Base-by-base conservation (phyloP, 495 filamentous ascomycete species). In the Podospora didyma region DNA sequence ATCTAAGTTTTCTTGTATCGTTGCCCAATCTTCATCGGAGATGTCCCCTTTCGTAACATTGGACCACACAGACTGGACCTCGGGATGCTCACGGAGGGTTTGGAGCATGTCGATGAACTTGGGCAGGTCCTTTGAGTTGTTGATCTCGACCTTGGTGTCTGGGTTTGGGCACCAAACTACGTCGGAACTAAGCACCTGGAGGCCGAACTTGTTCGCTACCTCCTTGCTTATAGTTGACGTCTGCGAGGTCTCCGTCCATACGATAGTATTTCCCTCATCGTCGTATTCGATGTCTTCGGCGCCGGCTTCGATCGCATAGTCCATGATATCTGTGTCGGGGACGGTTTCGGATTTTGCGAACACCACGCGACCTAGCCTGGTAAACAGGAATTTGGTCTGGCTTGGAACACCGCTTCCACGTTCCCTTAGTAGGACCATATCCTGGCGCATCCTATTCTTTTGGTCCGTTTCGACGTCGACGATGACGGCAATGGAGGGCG, bases 141-240 rank as follows among this genome's bases (percentile, higher is more conserved):
- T 74, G 41, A 88, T 57, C 4, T 72, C 69, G 16, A 89, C 83
- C 70, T 82, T 80, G 0, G 87, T 91, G 49, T 97, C 93, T 53
- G 82, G 78, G 53, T 91, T 95, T 0, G 92, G 81, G 53, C 86
- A 82, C 90, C 90, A 97, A 46, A 96, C 79, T 28, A 97, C 94
- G 46, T 92, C 89, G 26, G 81, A 80, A 58, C 76, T 85, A 50
- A 86, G 71, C 23, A 93, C 78, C 49, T 83, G 80, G 54, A 96
- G 67, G 0, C 77, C 79, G 12, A 85, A 75, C 21, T 73, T 69
- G 51, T 79, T 75, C 1, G 79, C 74, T 16, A 97, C 62, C 19
- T 73, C 69, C 57, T 91, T 77, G 17, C 82, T 83, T 11, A 89
- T 83, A 14, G 80, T 73, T 49, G 79, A 86, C 0, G 86, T 92